A percentile compares a stretch with the other conserved stretches of the same genome.
These are phyloP conservation scores for Helotiales sp. DNA, from an alignment of 2,329 filamentous ascomycete species.

Conservation along the genomic window DNA sequence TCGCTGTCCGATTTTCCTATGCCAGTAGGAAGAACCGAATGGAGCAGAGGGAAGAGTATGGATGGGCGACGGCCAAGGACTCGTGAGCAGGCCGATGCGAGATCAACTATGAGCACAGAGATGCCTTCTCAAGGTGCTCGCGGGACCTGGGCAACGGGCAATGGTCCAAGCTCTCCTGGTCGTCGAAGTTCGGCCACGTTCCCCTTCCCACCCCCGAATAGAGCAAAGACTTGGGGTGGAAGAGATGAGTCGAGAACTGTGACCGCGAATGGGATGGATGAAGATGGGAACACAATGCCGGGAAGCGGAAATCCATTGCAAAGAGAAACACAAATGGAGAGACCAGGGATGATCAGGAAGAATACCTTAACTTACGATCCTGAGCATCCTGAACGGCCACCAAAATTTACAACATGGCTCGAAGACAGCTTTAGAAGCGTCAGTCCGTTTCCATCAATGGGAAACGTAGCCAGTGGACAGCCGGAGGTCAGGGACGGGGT, in stretches of 20 bases:
- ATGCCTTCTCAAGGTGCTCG: not conserved
- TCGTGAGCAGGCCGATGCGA: not conserved
- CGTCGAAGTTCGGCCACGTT: not conserved
- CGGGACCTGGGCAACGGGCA: not conserved
- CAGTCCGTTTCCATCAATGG: slow-evolving; percentile 8
- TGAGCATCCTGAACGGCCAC: slow-evolving; percentile 19
- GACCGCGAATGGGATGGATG: not conserved
- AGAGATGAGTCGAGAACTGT: not conserved
- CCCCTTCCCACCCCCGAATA: not conserved
- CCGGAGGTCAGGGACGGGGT: not conserved
- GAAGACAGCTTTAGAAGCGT: slow-evolving; percentile 9
- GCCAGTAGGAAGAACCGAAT: slow-evolving; percentile 9
- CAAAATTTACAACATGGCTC: slow-evolving; percentile 18
- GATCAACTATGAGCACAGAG: not conserved
- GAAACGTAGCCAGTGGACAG: not conserved
- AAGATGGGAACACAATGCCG: not conserved
- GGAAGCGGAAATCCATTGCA: not conserved
- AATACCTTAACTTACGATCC: slow-evolving; percentile 21
- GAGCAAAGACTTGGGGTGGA: slow-evolving; percentile 2
- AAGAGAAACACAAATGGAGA: not conserved
- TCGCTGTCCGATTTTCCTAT: slow-evolving; percentile 15
- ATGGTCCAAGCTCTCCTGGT: not conserved
- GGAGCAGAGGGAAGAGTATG: slow-evolving; percentile 4
- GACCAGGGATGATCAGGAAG: slow-evolving; percentile 8
- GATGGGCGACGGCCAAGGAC: slow-evolving; percentile 3